Evolutionary conservation across 345 rosid species (phyloP).

Genomic region (Boechera divaricarpa): DNA sequence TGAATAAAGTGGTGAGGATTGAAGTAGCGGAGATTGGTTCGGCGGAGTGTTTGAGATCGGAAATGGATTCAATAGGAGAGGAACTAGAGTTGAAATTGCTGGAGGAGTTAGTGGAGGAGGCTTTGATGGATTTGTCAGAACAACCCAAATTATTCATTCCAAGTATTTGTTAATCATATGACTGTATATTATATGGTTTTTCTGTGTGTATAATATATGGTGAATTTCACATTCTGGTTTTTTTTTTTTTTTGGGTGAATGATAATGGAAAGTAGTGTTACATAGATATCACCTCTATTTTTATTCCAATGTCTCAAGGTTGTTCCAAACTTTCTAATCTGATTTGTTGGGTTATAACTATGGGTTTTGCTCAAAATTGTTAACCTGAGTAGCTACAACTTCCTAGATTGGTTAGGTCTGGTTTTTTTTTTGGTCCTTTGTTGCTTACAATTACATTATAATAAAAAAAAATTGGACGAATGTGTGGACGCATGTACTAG

Average conservation of each 20-base stretch:
- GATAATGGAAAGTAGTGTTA: conserved; percentile 31
- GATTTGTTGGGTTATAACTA: not conserved
- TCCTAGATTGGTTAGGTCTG: not conserved
- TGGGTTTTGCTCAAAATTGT: not conserved
- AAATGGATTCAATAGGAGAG: conserved; percentile 58
- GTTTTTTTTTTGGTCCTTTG: not conserved
- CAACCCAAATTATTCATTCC: conserved; percentile 4
- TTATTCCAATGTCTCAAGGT: not conserved
- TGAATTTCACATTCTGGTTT: conserved; percentile 20
- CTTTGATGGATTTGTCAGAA: conserved; percentile 57
- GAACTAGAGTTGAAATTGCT: conserved; percentile 76
- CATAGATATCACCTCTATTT: not conserved
- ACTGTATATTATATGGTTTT: conserved; percentile 33
- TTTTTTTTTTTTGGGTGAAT: conserved; percentile 17
- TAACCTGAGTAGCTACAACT: not conserved
- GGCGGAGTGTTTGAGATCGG: conserved; percentile 61
- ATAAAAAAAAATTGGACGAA: not conserved
- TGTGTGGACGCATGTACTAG: not conserved
- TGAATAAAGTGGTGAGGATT: conserved; percentile 67
- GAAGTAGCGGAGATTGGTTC: conserved; percentile 84
- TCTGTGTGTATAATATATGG: conserved; percentile 35
- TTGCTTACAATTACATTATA: not conserved
- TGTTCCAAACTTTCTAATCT: conserved; percentile 2
- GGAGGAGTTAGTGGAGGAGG: conserved; percentile 81
- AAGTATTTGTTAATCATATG: conserved; percentile 30